Conservation (phyloP, 257 asterid species). For the Linaria vulgaris region DNA sequence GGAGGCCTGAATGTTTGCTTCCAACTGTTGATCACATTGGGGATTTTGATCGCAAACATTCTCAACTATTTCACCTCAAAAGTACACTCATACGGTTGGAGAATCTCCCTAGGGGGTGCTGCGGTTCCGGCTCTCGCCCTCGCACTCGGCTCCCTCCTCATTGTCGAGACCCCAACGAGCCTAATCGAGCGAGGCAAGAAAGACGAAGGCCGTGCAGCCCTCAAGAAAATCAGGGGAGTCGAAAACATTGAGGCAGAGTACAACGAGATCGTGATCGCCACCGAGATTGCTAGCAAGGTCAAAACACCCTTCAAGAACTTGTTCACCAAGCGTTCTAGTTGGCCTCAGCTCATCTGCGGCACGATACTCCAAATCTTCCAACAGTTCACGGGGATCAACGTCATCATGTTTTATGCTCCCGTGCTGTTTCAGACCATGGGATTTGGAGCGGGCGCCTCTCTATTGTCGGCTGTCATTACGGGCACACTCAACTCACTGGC, state of each 20-base stretch:
- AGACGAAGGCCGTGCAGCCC: slow-evolving; percentile 29
- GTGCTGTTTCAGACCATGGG: slow-evolving; percentile 45
- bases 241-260: slow-evolving; percentile 36
- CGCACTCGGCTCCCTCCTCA: slow-evolving; percentile 39
- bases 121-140: slow-evolving; percentile 42
- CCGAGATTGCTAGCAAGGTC: slow-evolving; percentile 26
- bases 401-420: slow-evolving; percentile 43
- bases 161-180: slow-evolving; percentile 48
- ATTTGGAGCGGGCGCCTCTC: slow-evolving; percentile 33
- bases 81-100: slow-evolving; percentile 39
- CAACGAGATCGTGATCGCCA: slow-evolving; percentile 30
- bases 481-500: slow-evolving; percentile 31
- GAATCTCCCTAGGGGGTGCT: slow-evolving; percentile 46
- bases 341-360: slow-evolving; percentile 27
- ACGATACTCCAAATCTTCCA: slow-evolving; percentile 37
- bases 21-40: slow-evolving; percentile 41
- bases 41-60: slow-evolving; percentile 34
- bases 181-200: slow-evolving; percentile 41
- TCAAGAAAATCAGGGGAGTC: slow-evolving; percentile 34
- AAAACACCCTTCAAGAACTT: slow-evolving; percentile 35
- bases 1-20: slow-evolving; percentile 45
- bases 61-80: slow-evolving; percentile 33
- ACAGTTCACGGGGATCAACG: slow-evolving; percentile 48
- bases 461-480: slow-evolving; percentile 41
- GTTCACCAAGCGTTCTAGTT: slow-evolving; percentile 23